phyloP scores from a whole-genome alignment of 257 asterid genomes.

The Solanum lignicaule region DNA sequence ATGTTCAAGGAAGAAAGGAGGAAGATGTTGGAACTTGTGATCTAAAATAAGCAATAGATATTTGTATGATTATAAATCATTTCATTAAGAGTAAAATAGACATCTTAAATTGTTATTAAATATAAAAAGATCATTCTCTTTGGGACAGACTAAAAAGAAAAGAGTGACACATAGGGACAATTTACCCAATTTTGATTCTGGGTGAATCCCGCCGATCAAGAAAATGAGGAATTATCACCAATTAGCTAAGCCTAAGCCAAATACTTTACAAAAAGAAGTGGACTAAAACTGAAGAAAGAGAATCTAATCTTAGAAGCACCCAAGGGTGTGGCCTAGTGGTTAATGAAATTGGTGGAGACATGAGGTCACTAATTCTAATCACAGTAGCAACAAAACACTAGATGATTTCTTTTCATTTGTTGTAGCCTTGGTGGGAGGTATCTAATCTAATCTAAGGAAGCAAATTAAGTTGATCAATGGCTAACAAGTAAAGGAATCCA shows the following conservation, averaged over 20 bases:
- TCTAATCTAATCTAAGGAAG: background rate
- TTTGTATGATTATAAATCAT: background rate
- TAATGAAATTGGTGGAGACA: background rate
- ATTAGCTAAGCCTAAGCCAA: background rate
- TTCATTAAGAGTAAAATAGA: background rate
- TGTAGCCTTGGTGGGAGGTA: background rate
- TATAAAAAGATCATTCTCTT: background rate
- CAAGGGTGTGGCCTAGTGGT: background rate
- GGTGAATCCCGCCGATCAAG: background rate
- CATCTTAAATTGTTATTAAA: background rate
- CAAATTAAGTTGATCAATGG: background rate
- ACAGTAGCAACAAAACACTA: background rate
- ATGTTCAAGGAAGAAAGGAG: background rate
- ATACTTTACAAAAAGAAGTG: background rate
- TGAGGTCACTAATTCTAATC: background rate
- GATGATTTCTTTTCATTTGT: background rate
- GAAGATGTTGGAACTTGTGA: background rate
- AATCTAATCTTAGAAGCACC: background rate
- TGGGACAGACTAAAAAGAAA: background rate
- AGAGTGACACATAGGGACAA: background rate
- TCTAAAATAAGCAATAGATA: background rate
- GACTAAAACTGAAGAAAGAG: background rate
- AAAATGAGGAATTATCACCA: background rate
- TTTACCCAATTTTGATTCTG: background rate
- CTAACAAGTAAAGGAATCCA: background rate